phyloP scores from a whole-genome alignment of 2,329 filamentous ascomycete species.

The Amphichorda felina region DNA sequence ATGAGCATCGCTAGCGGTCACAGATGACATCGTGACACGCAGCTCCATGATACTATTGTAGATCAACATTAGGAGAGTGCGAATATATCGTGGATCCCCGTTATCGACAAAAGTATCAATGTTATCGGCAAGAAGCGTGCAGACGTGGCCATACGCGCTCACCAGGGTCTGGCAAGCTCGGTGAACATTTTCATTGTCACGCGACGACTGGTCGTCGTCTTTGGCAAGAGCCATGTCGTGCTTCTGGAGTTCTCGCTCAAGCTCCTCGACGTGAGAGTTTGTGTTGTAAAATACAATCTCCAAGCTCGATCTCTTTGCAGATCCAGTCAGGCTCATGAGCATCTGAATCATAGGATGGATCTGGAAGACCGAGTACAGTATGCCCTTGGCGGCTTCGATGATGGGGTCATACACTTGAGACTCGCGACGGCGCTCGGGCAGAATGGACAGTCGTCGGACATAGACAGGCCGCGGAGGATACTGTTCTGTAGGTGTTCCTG shows the following conservation, averaged over 20 bases:
- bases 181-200: slow-evolving; percentile 52
- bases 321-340: slow-evolving; percentile 48
- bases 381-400: slow-evolving; percentile 53
- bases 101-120: slow-evolving; percentile 54
- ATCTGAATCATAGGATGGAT: slow-evolving; percentile 58
- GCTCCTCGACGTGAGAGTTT: slow-evolving; percentile 52
- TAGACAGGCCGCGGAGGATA: slow-evolving; percentile 48
- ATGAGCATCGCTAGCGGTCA: slow-evolving; percentile 12
- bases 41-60: slow-evolving; percentile 60
- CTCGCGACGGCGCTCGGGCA: slow-evolving; percentile 51
- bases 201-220: slow-evolving; percentile 32
- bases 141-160: slow-evolving; percentile 54
- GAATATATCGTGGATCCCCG: slow-evolving; percentile 54
- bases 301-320: slow-evolving; percentile 48
- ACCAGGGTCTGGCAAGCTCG: slow-evolving; percentile 52
- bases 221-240: slow-evolving; percentile 38
- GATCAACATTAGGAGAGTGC: slow-evolving; percentile 48
- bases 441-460: slow-evolving; percentile 48
- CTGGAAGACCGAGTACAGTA: slow-evolving; percentile 55
- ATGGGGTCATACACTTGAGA: slow-evolving; percentile 49
- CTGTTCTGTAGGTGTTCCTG: slow-evolving; percentile 47
- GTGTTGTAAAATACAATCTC: slow-evolving; percentile 59
- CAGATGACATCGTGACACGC: slow-evolving; percentile 36
- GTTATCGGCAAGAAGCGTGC: slow-evolving; percentile 46
- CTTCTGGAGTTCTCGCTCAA: slow-evolving; percentile 53